phyloP scores from a whole-genome alignment of 768 basidiomycete species.

The Leccinum disarticulatum region DNA sequence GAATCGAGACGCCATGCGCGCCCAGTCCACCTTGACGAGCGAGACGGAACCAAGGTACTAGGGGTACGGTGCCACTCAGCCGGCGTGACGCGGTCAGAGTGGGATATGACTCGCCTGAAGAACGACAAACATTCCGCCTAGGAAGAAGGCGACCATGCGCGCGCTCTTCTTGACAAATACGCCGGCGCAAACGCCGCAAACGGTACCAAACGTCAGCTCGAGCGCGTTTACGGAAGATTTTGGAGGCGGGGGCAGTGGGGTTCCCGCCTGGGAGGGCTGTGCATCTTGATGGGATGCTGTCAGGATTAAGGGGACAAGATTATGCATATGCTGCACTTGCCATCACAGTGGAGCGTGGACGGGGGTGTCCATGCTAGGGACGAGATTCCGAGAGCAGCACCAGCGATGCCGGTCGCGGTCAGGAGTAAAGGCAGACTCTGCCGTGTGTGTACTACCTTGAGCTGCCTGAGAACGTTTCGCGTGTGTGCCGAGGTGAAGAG shows the following conservation, averaged over 20 bases:
- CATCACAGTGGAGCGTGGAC: slow-evolving; percentile 49
- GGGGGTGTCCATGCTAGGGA: slow-evolving; percentile 29
- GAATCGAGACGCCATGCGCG: slow-evolving; percentile 59
- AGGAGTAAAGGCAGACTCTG: slow-evolving; percentile 20
- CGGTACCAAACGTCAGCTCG: slow-evolving; percentile 87
- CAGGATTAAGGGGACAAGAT: background rate
- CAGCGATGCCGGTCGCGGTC: slow-evolving; percentile 36
- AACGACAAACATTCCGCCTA: slow-evolving; percentile 90
- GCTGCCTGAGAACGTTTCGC: background rate
- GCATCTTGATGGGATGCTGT: slow-evolving; percentile 11
- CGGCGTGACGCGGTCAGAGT: background rate
- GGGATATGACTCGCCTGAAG: slow-evolving; percentile 63
- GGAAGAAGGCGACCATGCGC: slow-evolving; percentile 73
- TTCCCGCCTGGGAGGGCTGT: slow-evolving; percentile 8
- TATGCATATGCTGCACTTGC: slow-evolving; percentile 32
- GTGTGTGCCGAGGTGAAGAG: slow-evolving; percentile 1
- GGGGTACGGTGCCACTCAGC: slow-evolving; percentile 5
- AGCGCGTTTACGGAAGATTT: slow-evolving; percentile 74
- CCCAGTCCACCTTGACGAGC: slow-evolving; percentile 81
- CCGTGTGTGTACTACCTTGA: background rate
- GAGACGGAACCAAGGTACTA: slow-evolving; percentile 80
- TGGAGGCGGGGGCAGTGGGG: slow-evolving; percentile 47
- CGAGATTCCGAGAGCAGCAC: slow-evolving; percentile 47
- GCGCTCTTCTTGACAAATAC: slow-evolving; percentile 96
- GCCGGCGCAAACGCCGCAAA: slow-evolving; percentile 85